Conservation (phyloP, 2,329 filamentous ascomycete genomes). For the Leptographium galeiforme region DNA sequence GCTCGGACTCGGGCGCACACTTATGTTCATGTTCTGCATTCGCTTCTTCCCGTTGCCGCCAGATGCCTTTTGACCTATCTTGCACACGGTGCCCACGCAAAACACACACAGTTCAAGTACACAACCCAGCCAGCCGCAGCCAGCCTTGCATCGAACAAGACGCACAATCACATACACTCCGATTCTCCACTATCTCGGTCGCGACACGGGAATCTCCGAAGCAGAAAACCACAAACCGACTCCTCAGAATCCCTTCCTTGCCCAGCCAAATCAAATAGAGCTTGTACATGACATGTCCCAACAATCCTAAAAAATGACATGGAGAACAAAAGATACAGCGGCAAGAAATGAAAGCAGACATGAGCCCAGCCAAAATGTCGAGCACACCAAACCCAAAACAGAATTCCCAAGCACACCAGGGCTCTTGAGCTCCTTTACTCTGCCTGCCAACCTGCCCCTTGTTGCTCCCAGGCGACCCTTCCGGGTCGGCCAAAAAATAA, state of each 20-base stretch:
- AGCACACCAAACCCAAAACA: neutral
- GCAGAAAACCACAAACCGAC: conserved; percentile 10
- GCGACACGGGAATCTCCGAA: conserved; percentile 11
- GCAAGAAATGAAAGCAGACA: neutral
- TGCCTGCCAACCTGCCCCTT: conserved; percentile 4
- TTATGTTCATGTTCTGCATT: neutral
- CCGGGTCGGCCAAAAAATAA: conserved; percentile 2
- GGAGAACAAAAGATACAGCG: neutral
- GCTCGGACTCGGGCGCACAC: no score
- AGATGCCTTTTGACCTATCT: neutral
- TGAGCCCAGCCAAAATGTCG: neutral
- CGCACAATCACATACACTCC: conserved; percentile 7
- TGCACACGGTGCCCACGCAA: neutral
- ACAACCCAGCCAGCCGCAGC: conserved; percentile 3
- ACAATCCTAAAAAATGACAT: conserved; percentile 1
- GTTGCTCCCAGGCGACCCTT: conserved; percentile 5
- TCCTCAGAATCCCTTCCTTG: conserved; percentile 9
- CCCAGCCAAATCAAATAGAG: conserved; percentile 2
- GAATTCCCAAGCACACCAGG: neutral
- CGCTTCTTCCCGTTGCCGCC: neutral
- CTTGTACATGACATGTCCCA: neutral
- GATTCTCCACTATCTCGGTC: conserved; percentile 7
- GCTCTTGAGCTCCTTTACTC: conserved; percentile 5
- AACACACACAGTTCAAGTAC: neutral
- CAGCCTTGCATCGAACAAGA: conserved; percentile 6